Base-by-base conservation (phyloP, 352 stramenopile species). In the Blastocystis sp. region DNA sequence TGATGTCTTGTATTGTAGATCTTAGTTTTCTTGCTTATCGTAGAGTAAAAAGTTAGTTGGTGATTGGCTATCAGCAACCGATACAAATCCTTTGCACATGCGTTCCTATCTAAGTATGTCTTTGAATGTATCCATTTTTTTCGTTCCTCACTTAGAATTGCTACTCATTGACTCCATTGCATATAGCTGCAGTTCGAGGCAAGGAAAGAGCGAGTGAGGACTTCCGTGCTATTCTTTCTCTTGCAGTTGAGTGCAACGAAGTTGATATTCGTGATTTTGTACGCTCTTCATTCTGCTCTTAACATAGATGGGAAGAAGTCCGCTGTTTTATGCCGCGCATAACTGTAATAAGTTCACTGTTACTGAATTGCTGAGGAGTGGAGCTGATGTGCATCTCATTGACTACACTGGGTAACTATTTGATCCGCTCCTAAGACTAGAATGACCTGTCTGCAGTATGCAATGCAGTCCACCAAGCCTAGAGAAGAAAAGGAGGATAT, bases 201-300 rank as follows among this genome's bases (percentile, higher is more conserved):
- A 62, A 34, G 3, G 50, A 54, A 34, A 34, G 29, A 3, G 18
- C 29, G 2, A 29, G 20, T 8, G 8, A 9, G n/a, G 13, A 20
- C 43, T 18, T 34, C 69, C 18, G n/a, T 45, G 15, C 61, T n/a
- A n/a, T 80, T 18, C 15, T 80, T 0, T 53, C 6, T 29, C 69
- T 80, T 9, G 69, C 69, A 15, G 50, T 41, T 18, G n/a, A 61
- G 7, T 59, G n/a, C 54, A 29, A 61, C 50, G 63, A 75, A 75
- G 39, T 80, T 34, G 69, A 80, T 26, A 80, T 80, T 34, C 69
- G 45, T n/a, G 69, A 80, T 34, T 41, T 80, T 34, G 29, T 34
- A 34, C 1, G 29, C 29, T 34, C 29, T 34, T 34, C 29, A 34
- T 34, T 34, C 29, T 0, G 29, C 29, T 34, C 29, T 34, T 34